These are phyloP conservation scores for Cephalotrichum gorgonifer DNA, from an alignment of 2,329 filamentous ascomycete genomes.

Conservation along the genomic window DNA sequence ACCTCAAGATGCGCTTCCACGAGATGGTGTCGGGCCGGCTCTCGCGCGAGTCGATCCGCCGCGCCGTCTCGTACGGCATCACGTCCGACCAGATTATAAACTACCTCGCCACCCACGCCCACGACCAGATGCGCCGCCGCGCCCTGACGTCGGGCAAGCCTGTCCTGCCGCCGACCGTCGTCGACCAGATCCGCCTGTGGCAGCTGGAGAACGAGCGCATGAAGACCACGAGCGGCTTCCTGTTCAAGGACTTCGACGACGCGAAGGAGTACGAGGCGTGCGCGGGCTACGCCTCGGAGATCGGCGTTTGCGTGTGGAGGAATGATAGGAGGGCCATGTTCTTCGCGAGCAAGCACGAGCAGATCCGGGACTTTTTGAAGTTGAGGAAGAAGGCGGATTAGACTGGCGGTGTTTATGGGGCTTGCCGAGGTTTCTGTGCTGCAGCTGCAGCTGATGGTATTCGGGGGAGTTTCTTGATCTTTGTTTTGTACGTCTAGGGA, in stretches of 20 bases:
- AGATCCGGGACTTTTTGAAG: conserved; percentile 72
- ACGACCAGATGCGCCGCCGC: conserved; percentile 79
- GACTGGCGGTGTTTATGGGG: background rate
- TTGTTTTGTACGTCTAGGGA: too few species aligned
- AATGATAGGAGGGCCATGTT: conserved; percentile 73
- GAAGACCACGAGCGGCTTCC: conserved; percentile 69
- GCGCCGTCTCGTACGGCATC: conserved; percentile 82
- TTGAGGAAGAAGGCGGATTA: conserved; percentile 45
- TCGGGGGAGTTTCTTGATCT: too few species aligned
- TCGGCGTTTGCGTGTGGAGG: conserved; percentile 83
- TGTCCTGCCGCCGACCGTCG: conserved; percentile 84
- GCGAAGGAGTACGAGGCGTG: conserved; percentile 60
- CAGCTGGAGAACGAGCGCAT: conserved; percentile 95
- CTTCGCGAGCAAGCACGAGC: conserved; percentile 85
- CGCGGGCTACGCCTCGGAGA: conserved; percentile 72
- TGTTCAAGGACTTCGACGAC: conserved; percentile 81
- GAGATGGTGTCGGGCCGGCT: conserved; percentile 91
- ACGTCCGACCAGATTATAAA: conserved; percentile 91
- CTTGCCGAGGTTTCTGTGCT: background rate
- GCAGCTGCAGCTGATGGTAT: background rate
- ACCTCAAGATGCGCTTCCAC: conserved; percentile 80
- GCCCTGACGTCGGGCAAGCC: conserved; percentile 49
- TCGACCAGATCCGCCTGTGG: conserved; percentile 96
- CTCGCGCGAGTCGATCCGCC: conserved; percentile 77
- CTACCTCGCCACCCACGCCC: conserved; percentile 84